Evolutionary conservation across 768 basidiomycete genomes (phyloP).

Genomic region (Roridomyces roridus): DNA sequence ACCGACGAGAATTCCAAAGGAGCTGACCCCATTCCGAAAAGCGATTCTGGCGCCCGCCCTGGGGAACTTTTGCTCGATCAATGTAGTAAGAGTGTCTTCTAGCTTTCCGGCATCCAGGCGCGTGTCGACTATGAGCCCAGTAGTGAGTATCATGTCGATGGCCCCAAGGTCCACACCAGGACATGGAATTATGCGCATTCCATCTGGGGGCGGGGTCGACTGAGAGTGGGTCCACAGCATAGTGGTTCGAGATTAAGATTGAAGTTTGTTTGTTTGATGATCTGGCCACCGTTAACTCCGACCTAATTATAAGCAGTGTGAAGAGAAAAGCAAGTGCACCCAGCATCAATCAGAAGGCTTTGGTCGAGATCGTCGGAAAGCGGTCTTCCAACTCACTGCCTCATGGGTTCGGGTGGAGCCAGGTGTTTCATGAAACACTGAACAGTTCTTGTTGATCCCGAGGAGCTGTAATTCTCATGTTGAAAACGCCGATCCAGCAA

Average conservation of each 20-base stretch:
- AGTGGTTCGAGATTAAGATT: neutral
- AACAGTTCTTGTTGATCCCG: too few relatives aligned
- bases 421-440: too few relatives aligned
- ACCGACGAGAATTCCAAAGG: neutral
- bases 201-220: constrained; percentile 6
- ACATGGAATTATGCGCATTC: constrained; percentile 12
- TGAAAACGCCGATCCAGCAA: too few relatives aligned
- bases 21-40: constrained; percentile 9
- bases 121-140: constrained; percentile 10
- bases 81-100: constrained; percentile 4
- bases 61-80: constrained; percentile 12
- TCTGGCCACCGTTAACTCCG: too few relatives aligned
- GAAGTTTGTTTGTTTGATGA: neutral
- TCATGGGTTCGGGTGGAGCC: too few relatives aligned
- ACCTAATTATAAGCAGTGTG: too few relatives aligned
- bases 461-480: too few relatives aligned
- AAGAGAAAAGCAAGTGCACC: too few relatives aligned
- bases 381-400: too few relatives aligned
- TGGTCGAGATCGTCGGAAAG: too few relatives aligned
- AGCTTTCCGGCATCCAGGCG: constrained; percentile 13
- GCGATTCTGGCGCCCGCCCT: constrained; percentile 20
- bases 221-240: too few relatives aligned
- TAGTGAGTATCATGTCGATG: constrained; percentile 11
- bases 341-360: too few relatives aligned
- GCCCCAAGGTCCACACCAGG: constrained; percentile 5